A percentile compares a stretch with the other conserved stretches of the same genome.
These are phyloP conservation scores for Plasmodium cynomolgi DNA, from an alignment of 169 alveolate genomes.

Conservation along the genomic window DNA sequence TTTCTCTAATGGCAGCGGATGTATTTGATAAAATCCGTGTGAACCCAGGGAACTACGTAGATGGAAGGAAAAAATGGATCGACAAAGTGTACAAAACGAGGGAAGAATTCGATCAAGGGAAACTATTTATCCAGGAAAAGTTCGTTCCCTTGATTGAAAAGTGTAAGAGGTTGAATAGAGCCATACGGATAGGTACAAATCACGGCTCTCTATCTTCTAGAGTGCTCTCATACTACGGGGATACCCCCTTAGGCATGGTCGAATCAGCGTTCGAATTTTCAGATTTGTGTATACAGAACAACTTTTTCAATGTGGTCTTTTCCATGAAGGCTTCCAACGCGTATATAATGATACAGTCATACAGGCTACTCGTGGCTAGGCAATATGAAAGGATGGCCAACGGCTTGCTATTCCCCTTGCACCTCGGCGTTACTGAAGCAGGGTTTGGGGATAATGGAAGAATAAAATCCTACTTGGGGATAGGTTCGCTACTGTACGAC, in stretches of 20 bases:
- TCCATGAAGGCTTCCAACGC: constrained; percentile 89
- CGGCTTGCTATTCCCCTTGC: constrained; percentile 82
- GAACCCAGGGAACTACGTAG: constrained; percentile 89
- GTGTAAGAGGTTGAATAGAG: constrained; percentile 82
- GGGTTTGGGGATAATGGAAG: constrained; percentile 90
- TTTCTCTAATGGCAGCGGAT: constrained; percentile 87
- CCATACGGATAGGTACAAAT: constrained; percentile 87
- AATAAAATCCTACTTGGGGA: constrained; percentile 87
- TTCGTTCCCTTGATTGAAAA: constrained; percentile 85
- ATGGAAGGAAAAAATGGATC: constrained; percentile 87
- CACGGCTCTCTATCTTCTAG: constrained; percentile 89
- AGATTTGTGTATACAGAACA: constrained; percentile 81
- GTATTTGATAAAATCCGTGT: constrained; percentile 88
- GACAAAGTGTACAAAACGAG: constrained; percentile 80
- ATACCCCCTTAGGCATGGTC: constrained; percentile 90
- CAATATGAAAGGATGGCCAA: constrained; percentile 79
- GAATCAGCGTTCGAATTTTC: constrained; percentile 89
- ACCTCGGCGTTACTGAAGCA: constrained; percentile 91
- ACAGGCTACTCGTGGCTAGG: constrained; percentile 83
- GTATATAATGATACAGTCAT: constrained; percentile 86
- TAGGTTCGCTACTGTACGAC: constrained; percentile 88
- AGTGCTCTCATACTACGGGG: constrained; percentile 87
- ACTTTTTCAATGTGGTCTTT: constrained; percentile 84
- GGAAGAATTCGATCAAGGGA: constrained; percentile 82
- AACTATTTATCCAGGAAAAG: constrained; percentile 75